Base-by-base conservation (phyloP, 805 yeast genomes). In the Torulaspora franciscae region DNA sequence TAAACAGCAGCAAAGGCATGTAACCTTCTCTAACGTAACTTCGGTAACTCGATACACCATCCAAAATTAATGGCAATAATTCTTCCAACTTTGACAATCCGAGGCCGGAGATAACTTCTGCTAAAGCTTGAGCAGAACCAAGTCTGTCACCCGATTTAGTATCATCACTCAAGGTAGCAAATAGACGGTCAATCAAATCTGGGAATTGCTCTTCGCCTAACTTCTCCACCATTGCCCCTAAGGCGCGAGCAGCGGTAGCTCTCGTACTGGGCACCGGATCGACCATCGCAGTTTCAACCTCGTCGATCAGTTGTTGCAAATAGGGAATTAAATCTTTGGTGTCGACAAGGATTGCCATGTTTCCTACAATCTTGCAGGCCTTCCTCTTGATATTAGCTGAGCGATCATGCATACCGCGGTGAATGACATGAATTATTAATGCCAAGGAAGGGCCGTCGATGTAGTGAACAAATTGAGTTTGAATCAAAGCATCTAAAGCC, bases 361-460 rank as follows among this genome's bases (percentile, higher is more conserved):
- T 93, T 51, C 99, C 99, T 25, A 93, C 97, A 72, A 93, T 91
- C 67, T 93, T 97, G 66, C 98, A 90, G 0, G 98, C 91, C 65
- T 88, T 88, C 64, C 85, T 80, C 71, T 91, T 93, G 4, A 93
- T 86, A 34, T 81, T 74, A 0, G 98, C 97, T n/a, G 95, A 85
- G 59, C 99, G 74, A 55, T 91, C 98, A 42, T 77, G 80, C 85
- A 93, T 81, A 69, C 98, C 99, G 65, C 99, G 80, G 62, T 88
- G 93, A 38, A 93, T 83, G 42, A 93, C 96, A 61, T 90, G 96
- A 50, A 90, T 87, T 45, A 93, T 88, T 57, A 93, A 75, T 0
- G 99, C 99, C 58, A 93, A 73, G 1, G 98, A 91, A 3, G 99
- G 98, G 15, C 97, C 96, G 68, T 93, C 99, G 54, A 93, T 91